Evolutionary conservation across 1,139 yeast species (phyloP).

Genomic region (Petasospora fabianii): DNA sequence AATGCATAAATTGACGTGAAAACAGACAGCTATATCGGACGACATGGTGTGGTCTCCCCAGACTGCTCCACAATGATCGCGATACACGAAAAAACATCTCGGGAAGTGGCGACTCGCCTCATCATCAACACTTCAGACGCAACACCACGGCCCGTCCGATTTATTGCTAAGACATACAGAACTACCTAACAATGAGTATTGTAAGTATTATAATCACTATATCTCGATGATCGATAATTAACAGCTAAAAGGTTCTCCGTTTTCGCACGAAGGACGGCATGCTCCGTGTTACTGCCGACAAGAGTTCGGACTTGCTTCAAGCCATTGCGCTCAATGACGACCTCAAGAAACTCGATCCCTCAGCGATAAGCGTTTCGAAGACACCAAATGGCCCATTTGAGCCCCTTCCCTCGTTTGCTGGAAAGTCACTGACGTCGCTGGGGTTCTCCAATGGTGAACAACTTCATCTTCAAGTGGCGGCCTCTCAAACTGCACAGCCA

Average conservation of each 20-base stretch:
- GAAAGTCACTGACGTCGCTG: conserved; percentile 45
- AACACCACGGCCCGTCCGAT: too few species aligned
- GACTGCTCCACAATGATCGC: too few species aligned
- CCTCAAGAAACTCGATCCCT: conserved; percentile 26
- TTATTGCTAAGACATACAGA: too few species aligned
- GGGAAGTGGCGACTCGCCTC: too few species aligned
- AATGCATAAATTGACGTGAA: too few species aligned
- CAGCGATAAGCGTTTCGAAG: conserved; percentile 39
- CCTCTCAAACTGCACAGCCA: conserved; percentile 7
- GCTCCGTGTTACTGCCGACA: conserved; percentile 59
- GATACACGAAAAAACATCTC: too few species aligned
- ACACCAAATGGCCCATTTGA: conserved; percentile 51
- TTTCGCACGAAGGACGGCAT: conserved; percentile 84
- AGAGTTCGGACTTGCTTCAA: conserved; percentile 42
- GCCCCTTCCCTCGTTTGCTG: conserved; percentile 40
- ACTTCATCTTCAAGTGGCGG: conserved; percentile 54
- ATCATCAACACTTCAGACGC: too few species aligned
- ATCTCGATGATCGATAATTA: too few species aligned
- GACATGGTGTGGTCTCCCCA: too few species aligned
- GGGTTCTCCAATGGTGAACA: conserved; percentile 83
- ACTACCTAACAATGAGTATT: too few species aligned
- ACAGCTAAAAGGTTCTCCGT: conserved; percentile 44
- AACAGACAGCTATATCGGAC: too few species aligned
- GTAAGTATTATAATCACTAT: too few species aligned
- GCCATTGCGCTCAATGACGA: conserved; percentile 39